A percentile compares a stretch with the other conserved stretches of the same genome.
phyloP scores from a whole-genome alignment of 164 flowering plant genomes.

The Aristolochia contorta region DNA sequence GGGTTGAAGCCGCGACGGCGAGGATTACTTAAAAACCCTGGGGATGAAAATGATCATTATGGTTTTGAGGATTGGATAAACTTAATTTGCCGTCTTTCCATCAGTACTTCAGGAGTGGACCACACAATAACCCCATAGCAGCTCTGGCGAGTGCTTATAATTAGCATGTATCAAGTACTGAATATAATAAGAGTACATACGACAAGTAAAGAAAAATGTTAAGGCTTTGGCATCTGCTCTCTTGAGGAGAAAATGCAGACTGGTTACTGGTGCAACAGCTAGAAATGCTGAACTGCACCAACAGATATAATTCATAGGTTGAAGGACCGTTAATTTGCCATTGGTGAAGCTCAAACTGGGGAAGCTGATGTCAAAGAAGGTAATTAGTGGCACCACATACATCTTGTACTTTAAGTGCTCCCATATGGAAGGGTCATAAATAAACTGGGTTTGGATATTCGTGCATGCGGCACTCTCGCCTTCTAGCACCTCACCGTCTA shows the following conservation, averaged over 20 bases:
- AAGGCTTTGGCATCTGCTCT: conserved; percentile 73
- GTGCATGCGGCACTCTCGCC: too few species aligned
- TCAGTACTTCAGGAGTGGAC: conserved; percentile 93
- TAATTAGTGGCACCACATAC: too few species aligned
- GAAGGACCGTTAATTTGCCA: too few species aligned
- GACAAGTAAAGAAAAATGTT: conserved; percentile 90
- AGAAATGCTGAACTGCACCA: too few species aligned
- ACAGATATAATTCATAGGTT: too few species aligned
- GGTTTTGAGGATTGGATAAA: conserved; percentile 85
- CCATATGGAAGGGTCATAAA: too few species aligned
- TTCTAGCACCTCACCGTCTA: too few species aligned
- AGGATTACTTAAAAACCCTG: conserved; percentile 30
- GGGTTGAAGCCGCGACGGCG: conserved; percentile 52
- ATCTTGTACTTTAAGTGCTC: too few species aligned
- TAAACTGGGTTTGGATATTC: too few species aligned
- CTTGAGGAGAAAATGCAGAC: conserved; percentile 57
- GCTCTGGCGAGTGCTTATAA: conserved; percentile 92
- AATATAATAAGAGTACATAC: conserved; percentile 71
- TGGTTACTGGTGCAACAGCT: conserved; percentile 93
- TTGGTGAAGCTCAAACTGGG: too few species aligned
- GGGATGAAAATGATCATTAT: conserved; percentile 43
- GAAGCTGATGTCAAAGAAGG: too few species aligned
- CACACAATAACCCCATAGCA: conserved; percentile 91
- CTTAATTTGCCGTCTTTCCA: conserved; percentile 84
- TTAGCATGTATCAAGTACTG: conserved; percentile 79